Evolutionary conservation across 78 protist species (phyloP).

Genomic region (Protostelium mycophagum): DNA sequence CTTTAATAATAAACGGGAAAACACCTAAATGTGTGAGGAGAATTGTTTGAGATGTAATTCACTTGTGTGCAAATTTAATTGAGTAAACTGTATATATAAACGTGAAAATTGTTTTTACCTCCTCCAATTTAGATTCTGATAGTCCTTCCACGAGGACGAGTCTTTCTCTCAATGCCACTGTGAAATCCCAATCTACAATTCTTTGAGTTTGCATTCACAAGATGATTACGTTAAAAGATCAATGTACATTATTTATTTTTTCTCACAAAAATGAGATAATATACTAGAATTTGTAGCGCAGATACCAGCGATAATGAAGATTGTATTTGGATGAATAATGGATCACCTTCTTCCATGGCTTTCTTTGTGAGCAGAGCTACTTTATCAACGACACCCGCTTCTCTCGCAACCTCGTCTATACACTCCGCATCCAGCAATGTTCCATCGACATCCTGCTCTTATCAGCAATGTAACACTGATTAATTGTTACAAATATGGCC

Average conservation of each 20-base stretch:
- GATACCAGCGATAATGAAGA: too few relatives aligned
- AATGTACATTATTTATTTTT: too few relatives aligned
- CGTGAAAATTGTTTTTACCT: constrained; percentile 17
- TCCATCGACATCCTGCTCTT: constrained; percentile 54
- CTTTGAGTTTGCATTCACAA: too few relatives aligned
- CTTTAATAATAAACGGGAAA: constrained; percentile 7
- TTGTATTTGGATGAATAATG: too few relatives aligned
- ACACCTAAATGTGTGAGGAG: background rate
- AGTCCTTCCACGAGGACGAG: constrained; percentile 19
- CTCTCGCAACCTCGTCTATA: constrained; percentile 46
- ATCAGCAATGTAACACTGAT: too few relatives aligned
- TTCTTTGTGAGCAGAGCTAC: constrained; percentile 29
- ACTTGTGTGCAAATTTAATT: too few relatives aligned
- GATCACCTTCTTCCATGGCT: background rate
- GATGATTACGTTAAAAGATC: too few relatives aligned
- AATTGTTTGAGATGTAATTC: too few relatives aligned
- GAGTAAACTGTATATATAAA: background rate
- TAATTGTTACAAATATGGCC: too few relatives aligned
- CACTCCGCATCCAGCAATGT: constrained; percentile 53
- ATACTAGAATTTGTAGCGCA: too few relatives aligned
- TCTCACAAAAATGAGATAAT: too few relatives aligned
- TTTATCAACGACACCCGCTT: constrained; percentile 22
- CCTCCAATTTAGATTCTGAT: constrained; percentile 29
- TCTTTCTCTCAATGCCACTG: constrained; percentile 36
- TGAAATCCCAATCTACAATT: constrained; percentile 32